phyloP scores from a whole-genome alignment of 2,329 filamentous ascomycete genomes.

The Colletotrichum cordylinicola region DNA sequence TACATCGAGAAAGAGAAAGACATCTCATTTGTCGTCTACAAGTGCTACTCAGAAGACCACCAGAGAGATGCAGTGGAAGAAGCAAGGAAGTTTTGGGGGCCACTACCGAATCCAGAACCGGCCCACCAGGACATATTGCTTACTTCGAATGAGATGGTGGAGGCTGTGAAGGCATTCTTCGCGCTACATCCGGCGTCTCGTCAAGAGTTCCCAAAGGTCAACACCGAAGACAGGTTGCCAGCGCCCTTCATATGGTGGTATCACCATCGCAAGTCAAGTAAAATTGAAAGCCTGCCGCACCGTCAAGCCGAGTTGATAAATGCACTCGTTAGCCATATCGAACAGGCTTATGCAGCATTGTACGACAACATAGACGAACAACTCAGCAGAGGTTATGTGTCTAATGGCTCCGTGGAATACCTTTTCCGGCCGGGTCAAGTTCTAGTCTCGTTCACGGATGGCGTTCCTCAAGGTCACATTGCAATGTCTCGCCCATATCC shows the following conservation, averaged over 20 bases:
- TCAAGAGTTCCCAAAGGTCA: background rate
- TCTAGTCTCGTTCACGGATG: background rate
- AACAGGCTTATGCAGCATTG: background rate
- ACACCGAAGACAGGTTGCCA: background rate
- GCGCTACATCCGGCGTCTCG: background rate
- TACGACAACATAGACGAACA: background rate
- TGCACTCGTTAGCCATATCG: background rate
- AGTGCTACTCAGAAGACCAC: background rate
- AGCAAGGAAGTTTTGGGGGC: background rate
- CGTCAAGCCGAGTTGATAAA: background rate
- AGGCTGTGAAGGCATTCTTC: background rate
- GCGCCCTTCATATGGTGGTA: background rate
- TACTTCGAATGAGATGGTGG: background rate
- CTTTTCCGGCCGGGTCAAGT: background rate
- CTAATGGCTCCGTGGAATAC: background rate
- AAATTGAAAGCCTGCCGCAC: background rate
- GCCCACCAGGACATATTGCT: background rate
- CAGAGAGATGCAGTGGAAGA: background rate
- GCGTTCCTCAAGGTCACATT: background rate
- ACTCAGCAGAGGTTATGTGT: background rate
- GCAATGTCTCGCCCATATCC: background rate
- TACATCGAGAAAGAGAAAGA: background rate
- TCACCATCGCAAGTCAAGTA: background rate
- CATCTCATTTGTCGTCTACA: background rate
- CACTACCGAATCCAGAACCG: background rate